phyloP scores from a whole-genome alignment of 2,329 filamentous ascomycete genomes.

The Westerdykella aurantiaca region DNA sequence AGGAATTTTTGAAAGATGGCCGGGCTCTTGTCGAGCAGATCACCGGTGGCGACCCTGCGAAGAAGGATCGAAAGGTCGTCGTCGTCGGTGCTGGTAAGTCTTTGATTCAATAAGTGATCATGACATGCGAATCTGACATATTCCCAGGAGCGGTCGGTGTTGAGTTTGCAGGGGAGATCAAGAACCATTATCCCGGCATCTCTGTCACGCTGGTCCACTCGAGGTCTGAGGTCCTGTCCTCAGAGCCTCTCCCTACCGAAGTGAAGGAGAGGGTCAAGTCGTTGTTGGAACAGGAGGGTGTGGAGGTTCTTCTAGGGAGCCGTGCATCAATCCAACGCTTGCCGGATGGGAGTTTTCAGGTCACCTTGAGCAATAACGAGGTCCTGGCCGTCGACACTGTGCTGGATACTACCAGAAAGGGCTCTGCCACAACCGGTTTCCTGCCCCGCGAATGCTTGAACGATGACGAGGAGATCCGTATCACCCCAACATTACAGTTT shows the following conservation, averaged over 20 bases:
- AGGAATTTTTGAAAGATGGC: constrained; percentile 59
- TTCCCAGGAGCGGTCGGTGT: constrained; percentile 66
- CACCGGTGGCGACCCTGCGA: constrained; percentile 23
- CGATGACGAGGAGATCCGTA: constrained; percentile 60
- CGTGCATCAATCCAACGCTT: constrained; percentile 46
- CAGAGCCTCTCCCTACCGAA: constrained; percentile 64
- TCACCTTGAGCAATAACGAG: constrained; percentile 42
- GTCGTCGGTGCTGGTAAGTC: constrained; percentile 63
- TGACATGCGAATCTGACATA: neutral
- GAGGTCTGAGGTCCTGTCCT: constrained; percentile 61
- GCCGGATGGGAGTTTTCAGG: constrained; percentile 32
- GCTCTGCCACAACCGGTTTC: constrained; percentile 57
- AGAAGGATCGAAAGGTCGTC: constrained; percentile 49
- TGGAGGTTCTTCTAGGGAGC: constrained; percentile 59
- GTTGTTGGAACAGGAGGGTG: constrained; percentile 56
- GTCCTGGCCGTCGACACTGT: constrained; percentile 57
- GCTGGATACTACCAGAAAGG: constrained; percentile 63
- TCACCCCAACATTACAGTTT: constrained; percentile 53
- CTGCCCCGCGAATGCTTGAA: constrained; percentile 56
- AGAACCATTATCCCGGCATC: constrained; percentile 57
- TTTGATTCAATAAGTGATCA: neutral
- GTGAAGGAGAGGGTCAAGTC: constrained; percentile 59
- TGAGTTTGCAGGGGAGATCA: constrained; percentile 76
- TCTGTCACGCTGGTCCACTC: constrained; percentile 73
- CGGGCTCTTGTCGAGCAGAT: constrained; percentile 52